Percentiles rank a stretch among this genome's conserved stretches.
Evolutionary conservation across 768 basidiomycete species (phyloP).

Genomic region (Mycena albidolilacea): DNA sequence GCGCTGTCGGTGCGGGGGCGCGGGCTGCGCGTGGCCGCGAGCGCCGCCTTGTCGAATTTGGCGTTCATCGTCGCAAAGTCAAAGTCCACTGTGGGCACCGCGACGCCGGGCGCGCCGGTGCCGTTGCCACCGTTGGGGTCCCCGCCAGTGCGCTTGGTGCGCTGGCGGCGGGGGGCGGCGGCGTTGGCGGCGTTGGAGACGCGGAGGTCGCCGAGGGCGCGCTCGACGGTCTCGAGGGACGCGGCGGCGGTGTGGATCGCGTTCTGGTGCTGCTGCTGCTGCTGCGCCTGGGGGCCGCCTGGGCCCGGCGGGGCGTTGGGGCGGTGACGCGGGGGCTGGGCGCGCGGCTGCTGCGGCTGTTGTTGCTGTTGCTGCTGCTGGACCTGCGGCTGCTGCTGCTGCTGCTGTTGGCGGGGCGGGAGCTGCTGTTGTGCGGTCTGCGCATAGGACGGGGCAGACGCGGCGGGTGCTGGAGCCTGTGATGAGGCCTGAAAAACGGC

Average conservation of each 20-base stretch:
- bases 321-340: constrained; percentile 49
- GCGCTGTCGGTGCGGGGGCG: not conserved
- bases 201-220: constrained; percentile 67
- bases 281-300: constrained; percentile 30
- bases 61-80: constrained; percentile 87
- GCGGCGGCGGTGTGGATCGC: constrained; percentile 81
- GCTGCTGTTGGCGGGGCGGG: constrained; percentile 25
- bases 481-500: constrained; percentile 62
- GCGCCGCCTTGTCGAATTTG: constrained; percentile 82
- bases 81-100: constrained; percentile 80
- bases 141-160: constrained; percentile 23
- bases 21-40: constrained; percentile 49
- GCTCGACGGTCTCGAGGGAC: constrained; percentile 78
- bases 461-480: constrained; percentile 24
- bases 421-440: constrained; percentile 32
- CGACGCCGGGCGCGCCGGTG: constrained; percentile 1
- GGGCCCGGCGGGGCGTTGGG: constrained; percentile 34
- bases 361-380: constrained; percentile 30
- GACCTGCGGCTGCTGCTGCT: constrained; percentile 27
- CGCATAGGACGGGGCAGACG: constrained; percentile 30
- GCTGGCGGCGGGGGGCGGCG: constrained; percentile 19
- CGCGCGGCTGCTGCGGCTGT: constrained; percentile 43
- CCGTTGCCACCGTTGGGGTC: not conserved
- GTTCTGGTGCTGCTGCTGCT: constrained; percentile 51
- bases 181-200: constrained; percentile 50